These are phyloP conservation scores for Stagonosporopsis cucurbitacearum DNA, from an alignment of 2,329 filamentous ascomycete genomes.

Conservation along the genomic window DNA sequence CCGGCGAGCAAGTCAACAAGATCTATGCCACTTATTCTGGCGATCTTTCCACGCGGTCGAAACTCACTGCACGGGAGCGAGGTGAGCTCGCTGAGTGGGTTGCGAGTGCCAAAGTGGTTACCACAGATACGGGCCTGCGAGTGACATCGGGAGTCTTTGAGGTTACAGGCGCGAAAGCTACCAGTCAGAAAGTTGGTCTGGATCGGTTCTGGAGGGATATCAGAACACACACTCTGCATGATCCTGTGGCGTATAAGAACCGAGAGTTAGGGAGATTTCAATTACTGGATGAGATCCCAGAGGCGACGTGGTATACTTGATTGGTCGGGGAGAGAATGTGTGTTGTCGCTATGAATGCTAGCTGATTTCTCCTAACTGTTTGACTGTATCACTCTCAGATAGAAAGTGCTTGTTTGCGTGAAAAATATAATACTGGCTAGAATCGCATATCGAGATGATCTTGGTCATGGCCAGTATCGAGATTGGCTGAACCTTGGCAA, in stretches of 20 bases:
- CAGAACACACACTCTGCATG: conserved; percentile 70
- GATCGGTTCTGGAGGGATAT: conserved; percentile 72
- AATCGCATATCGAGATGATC: too few species aligned
- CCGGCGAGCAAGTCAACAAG: conserved; percentile 57
- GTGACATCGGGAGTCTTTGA: conserved; percentile 70
- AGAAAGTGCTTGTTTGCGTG: too few species aligned
- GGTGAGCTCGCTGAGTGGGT: conserved; percentile 69
- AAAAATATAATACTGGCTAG: too few species aligned
- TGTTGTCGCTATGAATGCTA: background rate
- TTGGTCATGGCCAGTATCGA: too few species aligned
- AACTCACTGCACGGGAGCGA: conserved; percentile 59
- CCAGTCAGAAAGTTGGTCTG: conserved; percentile 63
- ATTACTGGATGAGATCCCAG: conserved; percentile 63
- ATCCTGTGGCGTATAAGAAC: conserved; percentile 72
- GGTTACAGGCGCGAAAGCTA: conserved; percentile 66
- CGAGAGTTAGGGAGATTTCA: conserved; percentile 65
- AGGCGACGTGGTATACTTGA: conserved; percentile 68
- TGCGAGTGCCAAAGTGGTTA: conserved; percentile 67
- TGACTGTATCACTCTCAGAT: background rate
- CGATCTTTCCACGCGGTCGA: conserved; percentile 46
- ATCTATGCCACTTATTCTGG: conserved; percentile 55
- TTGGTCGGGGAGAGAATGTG: background rate
- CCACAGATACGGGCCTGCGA: conserved; percentile 64
- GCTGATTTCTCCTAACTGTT: background rate
- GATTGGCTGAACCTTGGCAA: too few species aligned